Conservation (phyloP, 306 rosid genomes). For the Senna siamea region DNA sequence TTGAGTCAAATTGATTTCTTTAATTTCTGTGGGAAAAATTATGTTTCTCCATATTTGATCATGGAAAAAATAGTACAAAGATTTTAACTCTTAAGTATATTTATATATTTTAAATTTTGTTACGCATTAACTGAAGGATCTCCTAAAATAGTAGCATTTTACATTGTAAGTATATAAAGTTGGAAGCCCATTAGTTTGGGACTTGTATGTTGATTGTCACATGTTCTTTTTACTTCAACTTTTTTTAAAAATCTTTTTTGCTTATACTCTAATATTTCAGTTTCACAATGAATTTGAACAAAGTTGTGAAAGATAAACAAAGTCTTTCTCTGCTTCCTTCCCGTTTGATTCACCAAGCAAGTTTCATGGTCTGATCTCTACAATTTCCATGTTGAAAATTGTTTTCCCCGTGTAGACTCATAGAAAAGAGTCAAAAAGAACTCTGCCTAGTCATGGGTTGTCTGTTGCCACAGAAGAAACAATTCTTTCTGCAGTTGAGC, state of each 20-base stretch:
- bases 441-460: slow-evolving; percentile 42
- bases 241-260: not conserved
- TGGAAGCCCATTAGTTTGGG: slow-evolving; percentile 10
- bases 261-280: not conserved
- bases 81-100: not conserved
- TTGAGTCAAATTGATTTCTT: not conserved
- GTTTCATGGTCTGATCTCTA: slow-evolving; percentile 23
- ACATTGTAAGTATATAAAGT: not conserved
- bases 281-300: slow-evolving; percentile 15
- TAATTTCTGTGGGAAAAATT: slow-evolving; percentile 3
- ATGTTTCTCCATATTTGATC: slow-evolving; percentile 1
- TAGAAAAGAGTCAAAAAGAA: slow-evolving; percentile 54
- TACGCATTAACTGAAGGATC: not conserved
- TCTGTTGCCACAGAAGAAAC: slow-evolving; percentile 46
- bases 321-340: not conserved
- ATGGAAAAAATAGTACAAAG: not conserved
- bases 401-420: slow-evolving; percentile 61
- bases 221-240: not conserved
- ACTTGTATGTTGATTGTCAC: not conserved
- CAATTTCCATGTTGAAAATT: slow-evolving; percentile 14
- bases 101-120: not conserved
- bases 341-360: not conserved
- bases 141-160: not conserved
- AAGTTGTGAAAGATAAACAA: slow-evolving; percentile 1
- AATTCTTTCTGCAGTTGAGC: slow-evolving; percentile 57